Percentiles rank a stretch among this genome's conserved stretches.
phyloP scores from a whole-genome alignment of 2,329 filamentous ascomycete genomes.

The Nothomitra cinnamomea region DNA sequence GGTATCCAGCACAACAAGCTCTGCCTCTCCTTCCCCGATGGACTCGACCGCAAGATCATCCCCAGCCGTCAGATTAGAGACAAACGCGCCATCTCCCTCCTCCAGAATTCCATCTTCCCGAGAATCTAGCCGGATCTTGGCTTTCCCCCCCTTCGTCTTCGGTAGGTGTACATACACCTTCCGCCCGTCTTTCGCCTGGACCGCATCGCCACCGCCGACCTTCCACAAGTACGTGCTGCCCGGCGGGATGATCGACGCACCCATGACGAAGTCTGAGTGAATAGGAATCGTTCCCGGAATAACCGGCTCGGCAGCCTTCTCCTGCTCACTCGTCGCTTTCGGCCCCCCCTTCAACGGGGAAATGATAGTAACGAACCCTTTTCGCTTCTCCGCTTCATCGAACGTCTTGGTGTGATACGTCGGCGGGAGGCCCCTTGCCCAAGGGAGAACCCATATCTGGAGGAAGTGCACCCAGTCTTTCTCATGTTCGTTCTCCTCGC shows the following conservation, averaged over 20 bases:
- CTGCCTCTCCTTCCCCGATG: constrained; percentile 49
- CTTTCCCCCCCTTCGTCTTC: constrained; percentile 59
- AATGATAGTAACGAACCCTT: constrained; percentile 56
- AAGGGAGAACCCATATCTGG: constrained; percentile 77
- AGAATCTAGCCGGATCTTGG: constrained; percentile 51
- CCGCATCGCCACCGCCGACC: constrained; percentile 36
- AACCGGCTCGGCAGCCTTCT: constrained; percentile 43
- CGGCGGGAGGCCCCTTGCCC: constrained; percentile 53
- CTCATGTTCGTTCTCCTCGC: constrained; percentile 63
- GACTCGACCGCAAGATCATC: constrained; percentile 50
- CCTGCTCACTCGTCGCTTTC: constrained; percentile 42
- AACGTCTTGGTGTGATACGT: constrained; percentile 63
- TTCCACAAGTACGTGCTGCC: constrained; percentile 52
- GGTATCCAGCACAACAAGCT: constrained; percentile 47
- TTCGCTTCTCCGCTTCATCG: constrained; percentile 52
- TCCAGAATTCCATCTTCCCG: constrained; percentile 47
- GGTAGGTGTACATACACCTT: constrained; percentile 71
- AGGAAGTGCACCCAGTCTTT: constrained; percentile 60
- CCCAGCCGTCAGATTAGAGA: constrained; percentile 45
- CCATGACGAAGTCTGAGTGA: constrained; percentile 73
- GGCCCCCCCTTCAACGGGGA: constrained; percentile 53
- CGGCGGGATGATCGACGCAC: constrained; percentile 54
- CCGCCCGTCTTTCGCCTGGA: constrained; percentile 28
- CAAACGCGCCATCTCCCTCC: constrained; percentile 70
- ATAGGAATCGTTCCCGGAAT: constrained; percentile 59